Evolutionary conservation across 73 alveolate genomes (phyloP).

Genomic region (Paramecium tetraurelia): DNA sequence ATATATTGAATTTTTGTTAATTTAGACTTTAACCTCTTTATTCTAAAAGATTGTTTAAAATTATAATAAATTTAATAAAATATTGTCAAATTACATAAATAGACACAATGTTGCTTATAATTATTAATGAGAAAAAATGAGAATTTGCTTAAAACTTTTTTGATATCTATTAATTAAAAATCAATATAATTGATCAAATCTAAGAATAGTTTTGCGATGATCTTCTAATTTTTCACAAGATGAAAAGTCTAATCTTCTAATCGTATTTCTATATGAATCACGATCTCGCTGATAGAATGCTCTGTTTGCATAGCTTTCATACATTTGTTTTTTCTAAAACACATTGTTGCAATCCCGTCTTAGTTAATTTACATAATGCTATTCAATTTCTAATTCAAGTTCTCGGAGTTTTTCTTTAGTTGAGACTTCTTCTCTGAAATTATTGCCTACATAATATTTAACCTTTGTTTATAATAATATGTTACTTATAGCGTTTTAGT

Average conservation of each 20-base stretch:
- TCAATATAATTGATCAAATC: constrained; percentile 14
- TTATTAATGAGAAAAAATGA: background rate
- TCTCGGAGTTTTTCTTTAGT: background rate
- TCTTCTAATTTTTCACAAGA: constrained; percentile 28
- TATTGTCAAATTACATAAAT: too few relatives aligned
- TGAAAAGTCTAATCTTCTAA: background rate
- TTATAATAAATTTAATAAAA: too few relatives aligned
- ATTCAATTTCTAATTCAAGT: constrained; percentile 3
- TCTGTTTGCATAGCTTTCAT: background rate
- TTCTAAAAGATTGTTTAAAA: background rate
- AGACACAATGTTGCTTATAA: background rate
- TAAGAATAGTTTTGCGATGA: background rate
- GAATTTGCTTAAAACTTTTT: background rate
- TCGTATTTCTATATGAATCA: background rate
- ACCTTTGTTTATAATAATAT: background rate
- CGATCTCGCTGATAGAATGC: background rate
- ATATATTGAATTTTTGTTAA: too few relatives aligned
- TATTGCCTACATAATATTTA: background rate
- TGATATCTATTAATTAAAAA: background rate
- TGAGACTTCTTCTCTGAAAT: background rate
- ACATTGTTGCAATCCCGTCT: constrained; percentile 13
- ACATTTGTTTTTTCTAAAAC: background rate
- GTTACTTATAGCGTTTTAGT: constrained; percentile 20
- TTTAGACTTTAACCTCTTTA: background rate
- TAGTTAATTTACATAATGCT: background rate